Evolutionary conservation across 2,329 filamentous ascomycete species (phyloP).

Genomic region (Ceratocystis alfenasii): DNA sequence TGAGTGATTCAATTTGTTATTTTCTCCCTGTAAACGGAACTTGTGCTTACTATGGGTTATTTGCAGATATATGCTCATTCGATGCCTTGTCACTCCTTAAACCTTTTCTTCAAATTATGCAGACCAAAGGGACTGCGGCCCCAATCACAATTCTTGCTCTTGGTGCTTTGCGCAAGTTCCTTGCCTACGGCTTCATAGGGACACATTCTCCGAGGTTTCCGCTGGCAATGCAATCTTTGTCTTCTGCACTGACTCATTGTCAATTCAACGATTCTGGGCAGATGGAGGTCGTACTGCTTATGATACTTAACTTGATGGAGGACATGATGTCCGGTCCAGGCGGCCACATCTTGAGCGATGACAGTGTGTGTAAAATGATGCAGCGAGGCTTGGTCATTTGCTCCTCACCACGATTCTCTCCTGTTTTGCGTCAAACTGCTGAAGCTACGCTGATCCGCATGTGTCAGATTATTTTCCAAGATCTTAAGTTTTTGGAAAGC

Average conservation of each 20-base stretch:
- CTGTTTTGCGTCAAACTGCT: constrained; percentile 77
- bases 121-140: constrained; percentile 89
- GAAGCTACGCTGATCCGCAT: constrained; percentile 97
- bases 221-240: constrained; percentile 86
- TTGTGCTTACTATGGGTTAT: constrained; percentile 23
- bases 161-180: constrained; percentile 88
- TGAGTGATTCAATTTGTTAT: background rate
- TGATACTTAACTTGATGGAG: constrained; percentile 96
- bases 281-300: constrained; percentile 86
- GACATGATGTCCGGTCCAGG: constrained; percentile 92
- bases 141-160: constrained; percentile 91
- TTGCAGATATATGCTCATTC: constrained; percentile 67
- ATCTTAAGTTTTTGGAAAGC: constrained; percentile 74
- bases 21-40: background rate
- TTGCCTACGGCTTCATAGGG: constrained; percentile 85
- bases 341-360: constrained; percentile 86
- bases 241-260: constrained; percentile 91
- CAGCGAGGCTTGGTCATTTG: constrained; percentile 94
- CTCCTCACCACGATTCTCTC: constrained; percentile 82
- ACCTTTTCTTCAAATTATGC: constrained; percentile 91
- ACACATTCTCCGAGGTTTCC: constrained; percentile 74
- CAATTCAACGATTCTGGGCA: constrained; percentile 91
- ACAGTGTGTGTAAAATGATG: constrained; percentile 99
- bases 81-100: constrained; percentile 82
- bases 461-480: constrained; percentile 96